phyloP scores from a whole-genome alignment of 2,329 filamentous ascomycete species.

The Phoma sp. region DNA sequence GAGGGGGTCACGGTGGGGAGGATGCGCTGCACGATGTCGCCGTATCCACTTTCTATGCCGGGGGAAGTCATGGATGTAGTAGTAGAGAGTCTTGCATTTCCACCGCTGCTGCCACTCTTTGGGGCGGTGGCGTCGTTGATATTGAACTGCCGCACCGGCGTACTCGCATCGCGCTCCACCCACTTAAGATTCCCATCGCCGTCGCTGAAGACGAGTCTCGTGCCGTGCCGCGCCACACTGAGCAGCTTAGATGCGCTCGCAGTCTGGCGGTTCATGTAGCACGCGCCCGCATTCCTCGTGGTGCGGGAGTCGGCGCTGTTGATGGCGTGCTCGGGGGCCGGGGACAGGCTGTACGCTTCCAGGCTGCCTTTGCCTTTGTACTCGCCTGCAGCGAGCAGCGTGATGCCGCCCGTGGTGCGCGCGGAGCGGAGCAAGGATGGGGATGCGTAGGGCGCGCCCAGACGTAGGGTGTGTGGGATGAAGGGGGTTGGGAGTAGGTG shows the following conservation, averaged over 20 bases:
- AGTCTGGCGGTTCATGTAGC: slow-evolving; percentile 74
- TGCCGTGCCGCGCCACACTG: slow-evolving; percentile 80
- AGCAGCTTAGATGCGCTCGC: slow-evolving; percentile 81
- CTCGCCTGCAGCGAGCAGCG: not conserved
- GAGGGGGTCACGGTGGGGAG: slow-evolving; percentile 60
- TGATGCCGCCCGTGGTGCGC: slow-evolving; percentile 61
- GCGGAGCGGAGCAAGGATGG: slow-evolving; percentile 59
- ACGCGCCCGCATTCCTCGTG: slow-evolving; percentile 51
- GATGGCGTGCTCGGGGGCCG: slow-evolving; percentile 38
- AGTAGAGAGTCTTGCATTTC: not conserved
- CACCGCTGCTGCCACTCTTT: not conserved
- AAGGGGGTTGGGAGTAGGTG: slow-evolving; percentile 72
- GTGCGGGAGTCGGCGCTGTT: slow-evolving; percentile 38
- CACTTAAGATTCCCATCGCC: slow-evolving; percentile 85
- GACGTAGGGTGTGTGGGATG: slow-evolving; percentile 66
- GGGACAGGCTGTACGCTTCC: slow-evolving; percentile 76
- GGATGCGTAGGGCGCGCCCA: slow-evolving; percentile 61
- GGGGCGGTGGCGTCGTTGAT: slow-evolving; percentile 53
- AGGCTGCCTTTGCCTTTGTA: slow-evolving; percentile 58
- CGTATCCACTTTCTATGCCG: not conserved
- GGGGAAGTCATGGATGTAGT: not conserved
- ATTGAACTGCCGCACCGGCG: slow-evolving; percentile 62
- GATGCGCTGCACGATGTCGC: slow-evolving; percentile 82
- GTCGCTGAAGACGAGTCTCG: slow-evolving; percentile 81
- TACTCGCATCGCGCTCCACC: slow-evolving; percentile 81